Conservation (phyloP, 768 basidiomycete species). For the Amanita thiersii region DNA sequence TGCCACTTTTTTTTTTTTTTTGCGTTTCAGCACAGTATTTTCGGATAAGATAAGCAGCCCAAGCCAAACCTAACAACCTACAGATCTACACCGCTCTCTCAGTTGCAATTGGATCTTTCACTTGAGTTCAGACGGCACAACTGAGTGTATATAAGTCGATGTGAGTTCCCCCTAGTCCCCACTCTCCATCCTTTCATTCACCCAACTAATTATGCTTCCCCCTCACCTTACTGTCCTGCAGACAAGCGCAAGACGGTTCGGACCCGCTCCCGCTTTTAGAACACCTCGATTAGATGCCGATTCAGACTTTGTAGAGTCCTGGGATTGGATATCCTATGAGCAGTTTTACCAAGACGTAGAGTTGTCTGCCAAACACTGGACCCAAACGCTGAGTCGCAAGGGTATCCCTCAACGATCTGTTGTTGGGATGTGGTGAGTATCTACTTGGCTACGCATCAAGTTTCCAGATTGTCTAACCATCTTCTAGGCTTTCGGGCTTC, state of each 20-base stretch:
- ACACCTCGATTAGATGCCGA: constrained; percentile 40
- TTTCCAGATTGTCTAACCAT: constrained; percentile 7
- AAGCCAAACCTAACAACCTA: not conserved
- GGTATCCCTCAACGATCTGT: constrained; percentile 49
- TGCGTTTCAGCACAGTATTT: not conserved
- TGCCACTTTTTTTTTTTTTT: not conserved
- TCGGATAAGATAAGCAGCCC: not conserved
- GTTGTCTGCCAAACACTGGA: constrained; percentile 57
- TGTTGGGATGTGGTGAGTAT: constrained; percentile 62
- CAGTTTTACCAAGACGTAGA: constrained; percentile 64
- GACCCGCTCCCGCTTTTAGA: constrained; percentile 50
- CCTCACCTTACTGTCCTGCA: constrained; percentile 34
- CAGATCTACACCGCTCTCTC: not conserved
- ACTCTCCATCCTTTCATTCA: not conserved
- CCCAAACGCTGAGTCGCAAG: constrained; percentile 32
- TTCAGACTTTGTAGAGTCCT: constrained; percentile 35
- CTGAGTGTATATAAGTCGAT: not conserved
- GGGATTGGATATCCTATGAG: constrained; percentile 55
- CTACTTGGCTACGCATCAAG: not conserved
- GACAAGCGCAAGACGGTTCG: constrained; percentile 39
- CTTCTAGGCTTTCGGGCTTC: constrained; percentile 61
- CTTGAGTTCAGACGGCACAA: not conserved
- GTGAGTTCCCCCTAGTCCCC: not conserved
- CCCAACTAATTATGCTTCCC: constrained; percentile 10
- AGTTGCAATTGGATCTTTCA: not conserved